Conservation (phyloP, 306 rosid species). For the Alnus rubra region DNA sequence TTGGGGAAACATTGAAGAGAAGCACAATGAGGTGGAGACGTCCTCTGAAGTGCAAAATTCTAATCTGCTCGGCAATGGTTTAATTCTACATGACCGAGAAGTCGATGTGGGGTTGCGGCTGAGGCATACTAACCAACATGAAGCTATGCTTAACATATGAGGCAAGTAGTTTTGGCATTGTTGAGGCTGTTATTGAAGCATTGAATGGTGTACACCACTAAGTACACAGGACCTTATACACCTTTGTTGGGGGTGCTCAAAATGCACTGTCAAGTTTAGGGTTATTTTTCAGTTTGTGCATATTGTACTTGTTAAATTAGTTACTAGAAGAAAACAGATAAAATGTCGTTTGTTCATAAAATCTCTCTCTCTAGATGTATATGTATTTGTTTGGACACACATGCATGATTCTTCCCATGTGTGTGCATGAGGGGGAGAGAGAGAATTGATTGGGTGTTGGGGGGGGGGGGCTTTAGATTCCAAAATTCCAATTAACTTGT, state of each 20-base stretch:
- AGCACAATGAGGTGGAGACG: constrained; percentile 42
- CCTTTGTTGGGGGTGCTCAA: constrained; percentile 20
- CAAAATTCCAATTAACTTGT: no score
- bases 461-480: no score
- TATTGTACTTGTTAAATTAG: constrained; percentile 7
- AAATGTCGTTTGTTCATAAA: constrained; percentile 5
- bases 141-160: not conserved
- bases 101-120: constrained; percentile 68
- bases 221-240: constrained; percentile 15
- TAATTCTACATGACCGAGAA: constrained; percentile 51
- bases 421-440: no score
- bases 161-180: constrained; percentile 13
- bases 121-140: constrained; percentile 56
- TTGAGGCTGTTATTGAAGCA: constrained; percentile 31
- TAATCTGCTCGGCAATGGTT: constrained; percentile 32
- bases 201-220: constrained; percentile 13
- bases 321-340: constrained; percentile 6
- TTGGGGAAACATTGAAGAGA: constrained; percentile 56
- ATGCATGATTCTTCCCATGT: no score
- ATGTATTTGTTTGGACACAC: no score
- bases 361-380: no score
- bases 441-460: no score
- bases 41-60: constrained; percentile 33
- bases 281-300: constrained; percentile 23
- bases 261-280: constrained; percentile 9